Percentiles rank a stretch among this genome's conserved stretches.
These are phyloP conservation scores for Exophiala xenobiotica DNA, from an alignment of 2,329 filamentous ascomycete species.

Conservation along the genomic window DNA sequence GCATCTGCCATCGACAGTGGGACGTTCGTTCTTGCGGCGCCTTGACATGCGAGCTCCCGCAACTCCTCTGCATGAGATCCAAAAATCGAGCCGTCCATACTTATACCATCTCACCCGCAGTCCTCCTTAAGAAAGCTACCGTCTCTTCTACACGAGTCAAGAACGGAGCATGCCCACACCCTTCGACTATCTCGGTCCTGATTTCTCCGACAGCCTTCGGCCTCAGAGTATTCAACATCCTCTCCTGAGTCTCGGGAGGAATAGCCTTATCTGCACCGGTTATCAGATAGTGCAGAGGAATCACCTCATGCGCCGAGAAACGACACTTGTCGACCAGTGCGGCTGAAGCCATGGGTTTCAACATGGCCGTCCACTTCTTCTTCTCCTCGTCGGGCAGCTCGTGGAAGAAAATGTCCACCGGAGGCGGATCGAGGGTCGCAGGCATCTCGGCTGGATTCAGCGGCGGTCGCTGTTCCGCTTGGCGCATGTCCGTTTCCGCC, in stretches of 20 bases:
- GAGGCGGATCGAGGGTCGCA: neutral
- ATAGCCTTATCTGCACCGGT: conserved; percentile 7
- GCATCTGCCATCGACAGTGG: no score
- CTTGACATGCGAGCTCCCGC: no score
- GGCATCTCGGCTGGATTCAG: neutral
- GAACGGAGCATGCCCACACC: conserved; percentile 10
- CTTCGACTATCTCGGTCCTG: conserved; percentile 10
- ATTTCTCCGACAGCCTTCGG: neutral
- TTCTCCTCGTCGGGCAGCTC: conserved; percentile 5
- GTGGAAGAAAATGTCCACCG: conserved; percentile 3
- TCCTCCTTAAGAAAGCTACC: conserved; percentile 14
- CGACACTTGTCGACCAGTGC: conserved; percentile 3
- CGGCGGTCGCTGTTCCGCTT: neutral
- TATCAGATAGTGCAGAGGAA: conserved; percentile 12
- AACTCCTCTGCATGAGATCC: no score
- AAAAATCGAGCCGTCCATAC: no score
- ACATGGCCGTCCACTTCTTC: neutral
- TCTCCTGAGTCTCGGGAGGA: conserved; percentile 4
- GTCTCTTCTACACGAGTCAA: conserved; percentile 12
- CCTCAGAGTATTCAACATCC: neutral
- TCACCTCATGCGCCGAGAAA: conserved; percentile 8
- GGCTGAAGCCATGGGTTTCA: conserved; percentile 3
- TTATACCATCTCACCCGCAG: conserved; percentile 14
- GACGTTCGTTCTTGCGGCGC: no score
- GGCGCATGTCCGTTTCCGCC: conserved; percentile 4